phyloP scores from a whole-genome alignment of 2,329 filamentous ascomycete genomes.

The Claviceps pazoutovae region DNA sequence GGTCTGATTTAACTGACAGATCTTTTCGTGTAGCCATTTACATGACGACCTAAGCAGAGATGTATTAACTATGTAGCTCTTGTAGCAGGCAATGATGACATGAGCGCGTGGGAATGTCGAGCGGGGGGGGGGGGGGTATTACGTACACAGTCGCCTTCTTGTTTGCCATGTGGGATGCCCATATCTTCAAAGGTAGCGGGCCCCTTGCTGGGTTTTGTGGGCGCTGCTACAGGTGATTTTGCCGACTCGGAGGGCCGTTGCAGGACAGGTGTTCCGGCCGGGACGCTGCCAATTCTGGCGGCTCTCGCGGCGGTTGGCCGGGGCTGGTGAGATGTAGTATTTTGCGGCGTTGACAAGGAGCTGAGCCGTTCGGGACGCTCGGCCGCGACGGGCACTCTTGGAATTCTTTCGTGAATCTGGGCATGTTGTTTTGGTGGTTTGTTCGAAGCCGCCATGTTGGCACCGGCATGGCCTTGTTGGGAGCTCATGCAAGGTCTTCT shows the following conservation, averaged over 20 bases:
- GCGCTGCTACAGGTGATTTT: constrained; percentile 14
- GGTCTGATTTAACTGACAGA: too few relatives aligned
- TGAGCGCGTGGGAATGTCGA: not conserved
- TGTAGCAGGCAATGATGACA: not conserved
- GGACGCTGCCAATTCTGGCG: constrained; percentile 24
- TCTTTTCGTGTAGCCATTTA: not conserved
- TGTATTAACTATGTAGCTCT: not conserved
- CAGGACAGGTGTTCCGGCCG: constrained; percentile 16
- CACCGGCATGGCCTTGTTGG: constrained; percentile 13
- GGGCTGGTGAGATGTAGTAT: constrained; percentile 4
- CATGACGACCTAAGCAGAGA: not conserved
- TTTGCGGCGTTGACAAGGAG: constrained; percentile 16
- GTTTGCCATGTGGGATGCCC: constrained; percentile 76
- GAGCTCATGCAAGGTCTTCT: constrained; percentile 13
- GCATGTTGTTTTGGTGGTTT: constrained; percentile 15
- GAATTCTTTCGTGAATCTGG: constrained; percentile 16
- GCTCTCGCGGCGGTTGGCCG: constrained; percentile 9
- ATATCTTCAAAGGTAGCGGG: constrained; percentile 97
- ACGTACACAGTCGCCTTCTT: constrained; percentile 83
- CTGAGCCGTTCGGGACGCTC: constrained; percentile 20
- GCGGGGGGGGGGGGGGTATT: too few relatives aligned
- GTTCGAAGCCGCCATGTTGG: constrained; percentile 19
- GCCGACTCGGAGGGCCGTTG: constrained; percentile 3
- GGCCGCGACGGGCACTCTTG: constrained; percentile 17
- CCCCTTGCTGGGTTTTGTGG: constrained; percentile 46